Evolutionary conservation across 192 early-diverging fungal species (phyloP).

Genomic region (Lunasporangiospora selenospora): DNA sequence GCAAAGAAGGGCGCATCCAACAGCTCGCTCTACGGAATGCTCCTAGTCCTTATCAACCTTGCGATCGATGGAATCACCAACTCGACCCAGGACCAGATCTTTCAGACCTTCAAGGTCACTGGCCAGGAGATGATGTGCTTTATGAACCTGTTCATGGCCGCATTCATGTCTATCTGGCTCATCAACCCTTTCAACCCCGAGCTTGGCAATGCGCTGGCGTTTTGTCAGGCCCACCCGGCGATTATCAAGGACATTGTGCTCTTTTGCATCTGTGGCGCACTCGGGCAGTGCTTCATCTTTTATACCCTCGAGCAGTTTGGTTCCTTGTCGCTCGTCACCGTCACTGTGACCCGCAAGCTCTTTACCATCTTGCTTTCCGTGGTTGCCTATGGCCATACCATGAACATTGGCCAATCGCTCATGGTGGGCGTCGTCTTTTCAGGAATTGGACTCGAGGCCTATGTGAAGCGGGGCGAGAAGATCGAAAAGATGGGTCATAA

Average conservation of each 20-base stretch:
- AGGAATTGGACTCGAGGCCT: constrained; percentile 82
- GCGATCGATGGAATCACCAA: constrained; percentile 94
- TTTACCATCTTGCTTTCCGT: constrained; percentile 94
- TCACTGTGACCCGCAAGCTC: constrained; percentile 97
- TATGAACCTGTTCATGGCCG: constrained; percentile 89
- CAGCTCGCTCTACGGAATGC: constrained; percentile 80
- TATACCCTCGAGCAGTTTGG: constrained; percentile 92
- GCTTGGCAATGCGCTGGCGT: constrained; percentile 72
- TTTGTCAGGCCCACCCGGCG: constrained; percentile 79
- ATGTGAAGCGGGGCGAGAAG: constrained; percentile 68
- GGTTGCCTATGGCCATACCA: constrained; percentile 83
- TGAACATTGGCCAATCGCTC: constrained; percentile 85
- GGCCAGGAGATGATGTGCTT: constrained; percentile 98
- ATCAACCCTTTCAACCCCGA: constrained; percentile 81
- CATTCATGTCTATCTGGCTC: constrained; percentile 78
- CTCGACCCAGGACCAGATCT: constrained; percentile 96
- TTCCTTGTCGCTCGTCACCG: constrained; percentile 87
- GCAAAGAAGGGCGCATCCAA: constrained; percentile 53
- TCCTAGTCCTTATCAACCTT: constrained; percentile 85
- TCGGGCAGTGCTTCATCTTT: constrained; percentile 99
- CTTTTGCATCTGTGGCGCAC: constrained; percentile 90
- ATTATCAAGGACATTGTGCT: constrained; percentile 85
- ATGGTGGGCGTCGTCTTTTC: constrained; percentile 88
- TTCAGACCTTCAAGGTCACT: constrained; percentile 78
- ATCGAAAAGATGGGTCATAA: constrained; percentile 34